phyloP scores from a whole-genome alignment of 768 basidiomycete genomes.

The Hemileccinum impolitum region DNA sequence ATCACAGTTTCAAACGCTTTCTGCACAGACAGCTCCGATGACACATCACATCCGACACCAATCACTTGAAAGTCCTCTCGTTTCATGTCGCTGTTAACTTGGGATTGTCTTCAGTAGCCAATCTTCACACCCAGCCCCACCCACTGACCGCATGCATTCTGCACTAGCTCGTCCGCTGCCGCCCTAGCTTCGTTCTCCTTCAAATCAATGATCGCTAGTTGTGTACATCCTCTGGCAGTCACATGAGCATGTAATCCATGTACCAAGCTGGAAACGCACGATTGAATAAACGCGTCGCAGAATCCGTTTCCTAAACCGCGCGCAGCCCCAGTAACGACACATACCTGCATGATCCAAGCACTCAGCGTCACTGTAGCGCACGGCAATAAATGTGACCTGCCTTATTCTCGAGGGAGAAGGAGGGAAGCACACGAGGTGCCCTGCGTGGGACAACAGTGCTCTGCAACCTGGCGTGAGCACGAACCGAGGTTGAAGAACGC shows the following conservation, averaged over 20 bases:
- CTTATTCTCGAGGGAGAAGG: slow-evolving; percentile 79
- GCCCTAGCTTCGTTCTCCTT: slow-evolving; percentile 61
- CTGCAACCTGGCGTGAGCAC: slow-evolving; percentile 19
- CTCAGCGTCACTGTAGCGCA: background rate
- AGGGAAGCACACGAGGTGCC: slow-evolving; percentile 54
- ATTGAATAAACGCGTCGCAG: slow-evolving; percentile 73
- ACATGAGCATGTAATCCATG: slow-evolving; percentile 2
- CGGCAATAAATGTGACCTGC: slow-evolving; percentile 32
- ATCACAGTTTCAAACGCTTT: slow-evolving; percentile 63
- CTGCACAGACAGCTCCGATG: slow-evolving; percentile 76
- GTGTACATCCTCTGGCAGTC: slow-evolving; percentile 66
- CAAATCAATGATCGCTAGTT: slow-evolving; percentile 79
- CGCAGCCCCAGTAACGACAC: slow-evolving; percentile 91
- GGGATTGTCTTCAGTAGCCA: slow-evolving; percentile 30
- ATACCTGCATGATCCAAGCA: slow-evolving; percentile 51
- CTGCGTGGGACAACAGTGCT: slow-evolving; percentile 25
- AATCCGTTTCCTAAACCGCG: slow-evolving; percentile 89
- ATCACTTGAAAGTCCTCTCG: slow-evolving; percentile 60
- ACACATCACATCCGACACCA: slow-evolving; percentile 85
- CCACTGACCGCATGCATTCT: slow-evolving; percentile 49
- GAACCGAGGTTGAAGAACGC: slow-evolving; percentile 14
- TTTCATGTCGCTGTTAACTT: slow-evolving; percentile 54
- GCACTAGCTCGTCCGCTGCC: slow-evolving; percentile 67
- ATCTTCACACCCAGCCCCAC: slow-evolving; percentile 17
- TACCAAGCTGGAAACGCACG: slow-evolving; percentile 2